These are phyloP conservation scores for Elsinoe perseae DNA, from an alignment of 2,329 filamentous ascomycete genomes.

Conservation along the genomic window DNA sequence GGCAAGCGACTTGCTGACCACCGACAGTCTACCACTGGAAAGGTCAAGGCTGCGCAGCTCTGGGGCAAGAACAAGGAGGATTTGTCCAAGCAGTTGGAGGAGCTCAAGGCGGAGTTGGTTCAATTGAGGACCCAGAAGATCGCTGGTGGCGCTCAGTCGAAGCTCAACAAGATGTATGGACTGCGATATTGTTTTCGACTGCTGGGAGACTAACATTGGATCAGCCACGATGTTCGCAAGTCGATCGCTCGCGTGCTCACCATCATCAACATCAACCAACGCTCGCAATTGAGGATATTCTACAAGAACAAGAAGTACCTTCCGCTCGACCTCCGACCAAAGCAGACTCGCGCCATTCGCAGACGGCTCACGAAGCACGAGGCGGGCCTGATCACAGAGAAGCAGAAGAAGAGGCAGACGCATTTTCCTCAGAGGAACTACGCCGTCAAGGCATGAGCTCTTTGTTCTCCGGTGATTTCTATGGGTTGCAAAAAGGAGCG, in stretches of 20 bases:
- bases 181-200: neutral
- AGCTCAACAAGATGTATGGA: conserved; percentile 94
- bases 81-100: conserved; percentile 85
- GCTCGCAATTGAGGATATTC: conserved; percentile 94
- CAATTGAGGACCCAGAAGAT: conserved; percentile 99
- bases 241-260: conserved; percentile 98
- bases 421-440: conserved; percentile 99
- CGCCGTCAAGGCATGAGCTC: conserved; percentile 66
- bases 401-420: conserved; percentile 89
- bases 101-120: conserved; percentile 93
- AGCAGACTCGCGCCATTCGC: conserved; percentile 97
- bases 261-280: conserved; percentile 99
- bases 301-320: conserved; percentile 99
- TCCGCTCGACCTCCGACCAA: conserved; percentile 94
- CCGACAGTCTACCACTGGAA: conserved; percentile 44
- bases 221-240: conserved; percentile 97
- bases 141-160: conserved; percentile 79
- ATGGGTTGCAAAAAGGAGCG: conserved; percentile 15
- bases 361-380: conserved; percentile 91
- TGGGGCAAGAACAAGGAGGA: conserved; percentile 99
- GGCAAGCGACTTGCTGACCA: conserved; percentile 21
- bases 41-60: conserved; percentile 93
- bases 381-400: conserved; percentile 73
- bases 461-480: conserved; percentile 12
- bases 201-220: neutral